Base-by-base conservation (phyloP, 345 rosid genomes). In the Triadica sebifera region DNA sequence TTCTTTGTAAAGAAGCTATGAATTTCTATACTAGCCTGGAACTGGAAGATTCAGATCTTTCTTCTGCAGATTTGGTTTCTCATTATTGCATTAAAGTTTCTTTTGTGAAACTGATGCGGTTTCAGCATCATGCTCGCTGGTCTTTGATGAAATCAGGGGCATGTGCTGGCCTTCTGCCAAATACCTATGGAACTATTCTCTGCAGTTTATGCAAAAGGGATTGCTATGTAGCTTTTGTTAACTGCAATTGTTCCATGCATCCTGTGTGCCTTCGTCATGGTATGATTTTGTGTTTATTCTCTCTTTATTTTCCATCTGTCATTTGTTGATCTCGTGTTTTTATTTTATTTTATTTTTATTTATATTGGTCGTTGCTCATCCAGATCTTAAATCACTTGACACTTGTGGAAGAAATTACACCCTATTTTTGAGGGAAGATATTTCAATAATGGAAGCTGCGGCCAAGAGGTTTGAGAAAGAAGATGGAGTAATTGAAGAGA, bases 1-100 rank as follows among this genome's bases (percentile, higher is more conserved):
- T 96, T 81, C 78, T 96, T 41, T 96, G 99, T 79, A 90, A 88
- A 82, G 99, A 96, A 86, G 98, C 99, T 66, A 89, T 93, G 97
- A 86, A 81, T 71, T 89, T 96, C 20, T 20, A 82, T 74, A 76
- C 85, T 15, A 85, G 83, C 66, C 55, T 79, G 77, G 86, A 86
- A 69, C 74, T 86, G 66, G 91, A 88, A 82, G 93, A 89, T 78
- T 77, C 78, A 75, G 89, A 85, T 72, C 79, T 71, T 81, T 85
- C 91, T 16, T 78, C 83, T 20, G 81, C 87, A 19, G 93, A 87
- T 65, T 78, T 87, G 85, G 82, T 79, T 13, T 86, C 93, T 75
- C 86, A 87, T 71, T 83, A 46, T 56, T 70, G 77, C 77, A 81
- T 90, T 39, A 91, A 91, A 87, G 79, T 80, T 74, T 86, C 93